These are phyloP conservation scores for Coemansia sp. DNA, from an alignment of 192 early-diverging fungal species.

Conservation along the genomic window DNA sequence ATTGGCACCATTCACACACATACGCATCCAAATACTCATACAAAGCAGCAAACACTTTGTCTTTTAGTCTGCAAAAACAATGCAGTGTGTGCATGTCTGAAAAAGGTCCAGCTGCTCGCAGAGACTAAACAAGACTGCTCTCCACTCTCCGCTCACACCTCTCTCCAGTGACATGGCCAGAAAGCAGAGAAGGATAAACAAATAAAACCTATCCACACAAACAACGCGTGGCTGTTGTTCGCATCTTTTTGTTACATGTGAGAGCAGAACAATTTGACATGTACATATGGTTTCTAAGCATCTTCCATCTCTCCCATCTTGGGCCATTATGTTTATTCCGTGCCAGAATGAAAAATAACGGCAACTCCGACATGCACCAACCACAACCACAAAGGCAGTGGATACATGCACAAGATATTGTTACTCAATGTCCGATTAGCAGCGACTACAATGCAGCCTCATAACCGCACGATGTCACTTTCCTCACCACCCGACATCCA, in stretches of 20 bases:
- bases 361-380: not conserved
- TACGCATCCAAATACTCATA: too few relatives aligned
- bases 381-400: not conserved
- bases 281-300: not conserved
- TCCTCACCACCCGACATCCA: constrained; percentile 2
- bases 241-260: not conserved
- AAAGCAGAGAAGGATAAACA: not conserved
- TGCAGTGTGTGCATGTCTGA: not conserved
- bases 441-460: not conserved
- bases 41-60: too few relatives aligned
- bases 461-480: not conserved
- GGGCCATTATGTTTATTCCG: not conserved
- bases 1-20: too few relatives aligned
- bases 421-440: constrained; percentile 5
- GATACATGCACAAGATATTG: constrained; percentile 1
- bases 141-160: too few relatives aligned
- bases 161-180: not conserved
- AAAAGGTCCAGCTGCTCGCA: not conserved
- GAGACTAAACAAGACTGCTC: too few relatives aligned
- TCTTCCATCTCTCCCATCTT: not conserved
- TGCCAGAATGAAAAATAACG: not conserved
- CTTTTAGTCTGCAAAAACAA: too few relatives aligned
- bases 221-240: not conserved
- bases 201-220: not conserved
- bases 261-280: not conserved